A percentile compares a stretch with the other conserved stretches of the same genome.
These are phyloP conservation scores for Castanopsis chinensis DNA, from an alignment of 306 rosid species.

Conservation along the genomic window DNA sequence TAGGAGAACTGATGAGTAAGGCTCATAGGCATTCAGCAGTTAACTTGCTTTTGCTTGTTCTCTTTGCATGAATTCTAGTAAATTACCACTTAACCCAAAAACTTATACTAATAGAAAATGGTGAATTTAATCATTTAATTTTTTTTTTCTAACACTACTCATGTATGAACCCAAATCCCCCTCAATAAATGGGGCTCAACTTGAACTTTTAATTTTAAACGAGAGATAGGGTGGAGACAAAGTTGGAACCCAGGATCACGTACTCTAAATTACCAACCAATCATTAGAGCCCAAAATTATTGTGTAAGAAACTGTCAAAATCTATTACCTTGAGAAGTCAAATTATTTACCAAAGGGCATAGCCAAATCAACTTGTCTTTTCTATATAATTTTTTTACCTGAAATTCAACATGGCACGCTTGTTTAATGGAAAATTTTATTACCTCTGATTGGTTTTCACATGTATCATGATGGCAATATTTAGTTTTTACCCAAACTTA, in stretches of 20 bases:
- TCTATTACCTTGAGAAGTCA: background rate
- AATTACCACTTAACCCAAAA: too few species aligned
- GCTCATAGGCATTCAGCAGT: conserved; percentile 10
- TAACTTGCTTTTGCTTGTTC: conserved; percentile 4
- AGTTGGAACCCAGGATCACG: too few species aligned
- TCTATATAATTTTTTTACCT: background rate
- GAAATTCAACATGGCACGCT: background rate
- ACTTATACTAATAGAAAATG: too few species aligned
- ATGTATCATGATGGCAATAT: background rate
- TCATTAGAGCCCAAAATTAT: background rate
- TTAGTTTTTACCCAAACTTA: background rate
- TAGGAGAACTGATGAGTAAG: conserved; percentile 64
- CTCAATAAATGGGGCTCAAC: too few species aligned
- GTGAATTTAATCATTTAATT: too few species aligned
- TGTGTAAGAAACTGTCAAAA: background rate
- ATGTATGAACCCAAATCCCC: too few species aligned
- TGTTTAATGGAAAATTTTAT: background rate
- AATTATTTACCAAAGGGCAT: background rate
- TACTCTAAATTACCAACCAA: background rate
- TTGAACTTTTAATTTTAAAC: too few species aligned
- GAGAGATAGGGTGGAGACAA: too few species aligned
- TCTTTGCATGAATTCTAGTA: background rate
- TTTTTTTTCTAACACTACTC: too few species aligned
- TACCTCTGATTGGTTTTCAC: background rate
- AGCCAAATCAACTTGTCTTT: background rate